Base-by-base conservation (phyloP, 2,329 filamentous ascomycete species). In the Ceratocystiopsis brevicomis region DNA sequence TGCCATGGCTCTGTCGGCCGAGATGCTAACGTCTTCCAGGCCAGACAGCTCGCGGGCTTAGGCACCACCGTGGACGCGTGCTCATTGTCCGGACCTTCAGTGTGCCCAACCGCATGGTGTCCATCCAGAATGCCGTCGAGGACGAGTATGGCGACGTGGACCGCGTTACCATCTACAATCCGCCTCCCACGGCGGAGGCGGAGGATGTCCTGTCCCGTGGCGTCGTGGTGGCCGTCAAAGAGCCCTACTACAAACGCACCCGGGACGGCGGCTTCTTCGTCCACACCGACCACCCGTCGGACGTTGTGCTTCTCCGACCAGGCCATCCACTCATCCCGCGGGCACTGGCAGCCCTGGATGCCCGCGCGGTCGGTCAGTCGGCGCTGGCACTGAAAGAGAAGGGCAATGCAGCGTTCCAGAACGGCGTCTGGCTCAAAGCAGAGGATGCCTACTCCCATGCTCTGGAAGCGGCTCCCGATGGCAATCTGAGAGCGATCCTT, bases 111-210 rank as follows among this genome's bases (percentile, higher is more conserved):
- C n/a, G 19, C 6, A 33, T 41, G 38, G 38, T 12, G 4, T 41
- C 48, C 4, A 43, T 48, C 17, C 38, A 45, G 39, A 47, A 41
- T 19, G 47, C 88, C 81, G 53, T 90, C 81, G 9, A 90, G 64
- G 34, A 87, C 76, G 3, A 85, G 64, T 37, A 84, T 77, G 3
- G 81, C 76, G 37, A 88, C 68, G n/a, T 83, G 69, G 56, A 88
- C 80, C 32, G 80, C 69, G 56, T 90, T 78, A 1, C 82, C 81
- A n/a, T 83, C 81, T 44, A 41, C 43, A 44, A 48, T 34, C 4
- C 47, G 33, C 33, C 38, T 6, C 40, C 40, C 4, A 21, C 25
- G 4, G 42, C 33, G 1, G 12, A 1, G 10, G 17, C 45, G 5
- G 30, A n/a, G 1, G 37, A 35, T 2, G 9, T 41, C 2, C 21